These are phyloP conservation scores for Neoarthrinium moseri DNA, from an alignment of 2,329 filamentous ascomycete genomes.

Conservation along the genomic window DNA sequence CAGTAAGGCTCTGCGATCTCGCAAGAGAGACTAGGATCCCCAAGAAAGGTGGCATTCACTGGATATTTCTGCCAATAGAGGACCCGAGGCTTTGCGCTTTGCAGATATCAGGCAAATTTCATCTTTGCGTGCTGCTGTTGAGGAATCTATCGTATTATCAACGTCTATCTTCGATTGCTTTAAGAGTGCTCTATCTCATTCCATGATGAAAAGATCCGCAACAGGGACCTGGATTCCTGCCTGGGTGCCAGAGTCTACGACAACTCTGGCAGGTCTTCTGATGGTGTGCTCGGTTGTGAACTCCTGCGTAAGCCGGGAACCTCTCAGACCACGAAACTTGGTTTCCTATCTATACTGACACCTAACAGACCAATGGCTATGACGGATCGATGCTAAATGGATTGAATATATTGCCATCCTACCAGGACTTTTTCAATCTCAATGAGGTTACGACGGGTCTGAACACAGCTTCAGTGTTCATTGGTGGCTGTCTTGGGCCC, in stretches of 20 bases:
- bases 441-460: constrained; percentile 51
- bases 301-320: constrained; percentile 31
- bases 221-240: constrained; percentile 47
- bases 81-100: too few species aligned
- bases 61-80: too few species aligned
- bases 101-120: too few species aligned
- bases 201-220: constrained; percentile 31
- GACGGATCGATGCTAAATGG: constrained; percentile 55
- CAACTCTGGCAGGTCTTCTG: constrained; percentile 36
- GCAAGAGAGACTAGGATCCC: too few species aligned
- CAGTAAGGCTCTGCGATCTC: too few species aligned
- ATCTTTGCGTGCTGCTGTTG: too few species aligned
- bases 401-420: constrained; percentile 55
- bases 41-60: too few species aligned
- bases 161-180: too few species aligned
- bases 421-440: constrained; percentile 54
- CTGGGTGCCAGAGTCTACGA: constrained; percentile 42
- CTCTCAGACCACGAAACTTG: not conserved
- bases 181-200: too few species aligned
- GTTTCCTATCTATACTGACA: not conserved
- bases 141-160: too few species aligned
- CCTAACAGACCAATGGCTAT: constrained; percentile 31
- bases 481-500: constrained; percentile 46
- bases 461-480: constrained; percentile 55
- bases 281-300: constrained; percentile 44